These are phyloP conservation scores for Whalleya microplaca DNA, from an alignment of 2,329 filamentous ascomycete species.

Conservation along the genomic window DNA sequence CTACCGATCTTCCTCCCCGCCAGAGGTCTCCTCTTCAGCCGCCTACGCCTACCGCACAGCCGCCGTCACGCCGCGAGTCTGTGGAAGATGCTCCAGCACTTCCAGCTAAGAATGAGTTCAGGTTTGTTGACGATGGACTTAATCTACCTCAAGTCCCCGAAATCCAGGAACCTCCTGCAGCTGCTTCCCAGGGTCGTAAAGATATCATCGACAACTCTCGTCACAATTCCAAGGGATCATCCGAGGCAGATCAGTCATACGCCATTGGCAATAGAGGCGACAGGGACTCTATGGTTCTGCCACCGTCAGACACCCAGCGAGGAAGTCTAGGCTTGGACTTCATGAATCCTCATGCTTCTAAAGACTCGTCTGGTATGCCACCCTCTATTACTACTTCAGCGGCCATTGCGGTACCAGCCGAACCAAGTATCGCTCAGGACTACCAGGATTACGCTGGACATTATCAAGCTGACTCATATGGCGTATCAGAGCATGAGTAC, in stretches of 20 bases:
- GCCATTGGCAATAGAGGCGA: conserved; percentile 23
- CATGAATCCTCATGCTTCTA: conserved; percentile 28
- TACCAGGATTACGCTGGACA: conserved; percentile 32
- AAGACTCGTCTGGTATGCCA: conserved; percentile 18
- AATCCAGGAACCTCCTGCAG: conserved; percentile 43
- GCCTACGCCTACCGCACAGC: conserved; percentile 31
- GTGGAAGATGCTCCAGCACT: conserved; percentile 12
- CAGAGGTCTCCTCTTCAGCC: conserved; percentile 49
- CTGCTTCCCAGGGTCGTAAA: conserved; percentile 33
- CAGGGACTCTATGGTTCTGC: conserved; percentile 25
- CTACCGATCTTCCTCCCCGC: conserved; percentile 38
- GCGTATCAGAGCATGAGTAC: conserved; percentile 29
- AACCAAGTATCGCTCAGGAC: conserved; percentile 23
- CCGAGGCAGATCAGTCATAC: conserved; percentile 22
- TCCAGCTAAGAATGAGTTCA: conserved; percentile 38
- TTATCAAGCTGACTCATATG: conserved; percentile 31
- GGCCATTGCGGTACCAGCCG: conserved; percentile 37
- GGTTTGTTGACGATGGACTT: conserved; percentile 41
- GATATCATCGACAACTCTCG: conserved; percentile 24
- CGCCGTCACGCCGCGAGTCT: conserved; percentile 14
- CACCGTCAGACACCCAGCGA: conserved; percentile 12
- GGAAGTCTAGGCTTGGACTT: conserved; percentile 28
- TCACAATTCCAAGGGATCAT: conserved; percentile 29
- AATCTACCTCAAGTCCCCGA: conserved; percentile 36
- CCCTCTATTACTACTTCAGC: conserved; percentile 35